Conservation (phyloP, 331 rosid genomes). For the Quercus phellos region DNA sequence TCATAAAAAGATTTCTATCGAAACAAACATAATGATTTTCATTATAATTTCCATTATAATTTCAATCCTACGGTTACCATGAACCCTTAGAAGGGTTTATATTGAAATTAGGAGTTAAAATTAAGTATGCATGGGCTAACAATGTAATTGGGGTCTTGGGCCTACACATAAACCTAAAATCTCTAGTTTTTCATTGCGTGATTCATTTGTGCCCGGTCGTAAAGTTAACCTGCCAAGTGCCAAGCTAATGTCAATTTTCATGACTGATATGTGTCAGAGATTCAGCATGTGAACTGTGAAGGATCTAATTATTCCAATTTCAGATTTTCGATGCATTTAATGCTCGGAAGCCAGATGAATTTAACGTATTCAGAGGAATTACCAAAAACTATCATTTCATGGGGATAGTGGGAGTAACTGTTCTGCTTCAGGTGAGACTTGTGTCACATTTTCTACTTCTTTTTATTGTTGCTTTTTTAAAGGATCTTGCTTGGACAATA, state of each 20-base stretch:
- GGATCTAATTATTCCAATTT: conserved; percentile 5
- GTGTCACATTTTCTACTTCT: background rate
- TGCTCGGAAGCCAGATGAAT: conserved; percentile 79
- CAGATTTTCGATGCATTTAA: conserved; percentile 87
- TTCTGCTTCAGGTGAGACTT: conserved; percentile 68
- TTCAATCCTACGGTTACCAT: too few species aligned
- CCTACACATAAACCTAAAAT: too few species aligned
- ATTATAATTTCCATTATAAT: too few species aligned
- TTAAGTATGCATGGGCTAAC: too few species aligned
- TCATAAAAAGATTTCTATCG: too few species aligned
- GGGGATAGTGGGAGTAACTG: conserved; percentile 60
- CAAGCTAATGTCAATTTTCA: background rate
- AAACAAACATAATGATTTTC: too few species aligned
- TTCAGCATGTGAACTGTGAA: background rate
- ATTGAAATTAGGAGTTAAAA: background rate
- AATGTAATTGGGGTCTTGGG: too few species aligned
- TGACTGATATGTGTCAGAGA: background rate
- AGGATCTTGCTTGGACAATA: background rate
- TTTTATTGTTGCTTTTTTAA: background rate
- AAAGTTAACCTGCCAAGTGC: background rate
- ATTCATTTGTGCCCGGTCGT: background rate
- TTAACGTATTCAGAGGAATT: conserved; percentile 68
- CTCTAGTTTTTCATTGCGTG: background rate
- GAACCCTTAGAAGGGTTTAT: background rate
- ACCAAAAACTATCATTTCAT: conserved; percentile 61